These are phyloP conservation scores for Fusarium keratoplasticum DNA, from an alignment of 2,329 filamentous ascomycete genomes.

Conservation along the genomic window DNA sequence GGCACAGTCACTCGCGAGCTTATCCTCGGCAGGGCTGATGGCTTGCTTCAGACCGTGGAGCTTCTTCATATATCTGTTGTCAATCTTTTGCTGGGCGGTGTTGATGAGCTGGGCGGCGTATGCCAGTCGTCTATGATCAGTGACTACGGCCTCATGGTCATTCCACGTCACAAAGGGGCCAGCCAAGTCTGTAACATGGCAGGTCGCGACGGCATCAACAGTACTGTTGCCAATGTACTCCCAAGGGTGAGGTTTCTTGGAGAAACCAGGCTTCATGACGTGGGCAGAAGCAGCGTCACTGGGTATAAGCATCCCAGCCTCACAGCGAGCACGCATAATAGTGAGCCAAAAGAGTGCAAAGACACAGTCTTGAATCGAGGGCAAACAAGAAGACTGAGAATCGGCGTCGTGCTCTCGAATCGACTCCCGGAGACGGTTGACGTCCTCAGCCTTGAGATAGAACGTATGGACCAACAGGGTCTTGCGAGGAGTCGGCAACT, in stretches of 20 bases:
- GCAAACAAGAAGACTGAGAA: background rate
- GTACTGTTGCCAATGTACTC: constrained; percentile 34
- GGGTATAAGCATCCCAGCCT: background rate
- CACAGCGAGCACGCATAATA: constrained; percentile 25
- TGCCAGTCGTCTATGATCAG: background rate
- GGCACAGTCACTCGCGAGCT: constrained; percentile 12
- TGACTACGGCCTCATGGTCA: background rate
- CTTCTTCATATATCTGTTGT: constrained; percentile 11
- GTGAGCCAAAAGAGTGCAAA: constrained; percentile 33
- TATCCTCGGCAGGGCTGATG: constrained; percentile 9
- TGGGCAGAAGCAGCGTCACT: constrained; percentile 2
- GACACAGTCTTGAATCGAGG: constrained; percentile 24
- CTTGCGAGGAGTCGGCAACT: background rate
- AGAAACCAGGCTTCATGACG: constrained; percentile 17
- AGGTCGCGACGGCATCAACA: constrained; percentile 17
- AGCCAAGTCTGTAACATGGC: constrained; percentile 3
- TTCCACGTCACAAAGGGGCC: background rate
- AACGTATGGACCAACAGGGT: constrained; percentile 8
- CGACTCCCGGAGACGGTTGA: background rate
- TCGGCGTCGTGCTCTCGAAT: background rate
- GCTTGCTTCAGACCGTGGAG: constrained; percentile 29
- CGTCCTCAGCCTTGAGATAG: background rate
- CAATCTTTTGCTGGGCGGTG: constrained; percentile 6
- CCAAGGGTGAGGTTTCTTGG: background rate
- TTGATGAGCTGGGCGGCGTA: constrained; percentile 6